Percentiles rank a stretch among this genome's conserved stretches.
These are phyloP conservation scores for Nicotiana attenuata DNA, from an alignment of 257 asterid genomes.

Conservation along the genomic window DNA sequence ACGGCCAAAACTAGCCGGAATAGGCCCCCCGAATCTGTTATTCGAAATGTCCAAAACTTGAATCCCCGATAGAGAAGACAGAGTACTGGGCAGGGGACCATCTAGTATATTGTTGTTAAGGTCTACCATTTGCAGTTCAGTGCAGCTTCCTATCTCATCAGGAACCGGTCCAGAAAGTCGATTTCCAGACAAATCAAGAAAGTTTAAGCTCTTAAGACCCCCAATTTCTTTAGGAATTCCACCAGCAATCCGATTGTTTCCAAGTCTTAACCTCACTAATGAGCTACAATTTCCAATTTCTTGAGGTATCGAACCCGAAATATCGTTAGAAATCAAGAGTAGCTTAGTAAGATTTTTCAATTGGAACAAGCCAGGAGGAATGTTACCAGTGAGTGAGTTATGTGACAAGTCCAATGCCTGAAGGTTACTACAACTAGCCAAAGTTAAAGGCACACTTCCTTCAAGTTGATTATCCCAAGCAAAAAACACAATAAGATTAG, in stretches of 20 bases:
- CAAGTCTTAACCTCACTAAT: constrained; percentile 40
- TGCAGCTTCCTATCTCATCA: constrained; percentile 31
- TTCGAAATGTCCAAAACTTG: constrained; percentile 39
- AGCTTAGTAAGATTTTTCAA: constrained; percentile 42
- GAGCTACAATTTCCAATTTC: constrained; percentile 37
- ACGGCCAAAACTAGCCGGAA: constrained; percentile 34
- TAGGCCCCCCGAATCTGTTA: constrained; percentile 32
- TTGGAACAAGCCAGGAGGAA: constrained; percentile 33
- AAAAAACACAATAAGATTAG: constrained; percentile 36
- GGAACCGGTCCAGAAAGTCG: constrained; percentile 38
- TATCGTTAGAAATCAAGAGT: constrained; percentile 37
- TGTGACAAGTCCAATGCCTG: constrained; percentile 40
- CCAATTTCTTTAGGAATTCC: constrained; percentile 33
- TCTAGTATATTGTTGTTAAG: constrained; percentile 30
- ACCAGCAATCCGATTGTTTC: constrained; percentile 35
- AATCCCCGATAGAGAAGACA: constrained; percentile 36
- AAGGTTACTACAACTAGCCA: constrained; percentile 35
- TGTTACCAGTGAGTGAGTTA: constrained; percentile 42
- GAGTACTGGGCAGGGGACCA: constrained; percentile 30
- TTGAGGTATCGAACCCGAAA: constrained; percentile 35
- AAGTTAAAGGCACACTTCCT: constrained; percentile 39
- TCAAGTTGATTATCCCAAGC: constrained; percentile 48
- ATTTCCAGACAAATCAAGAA: constrained; percentile 40
- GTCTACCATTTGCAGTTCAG: constrained; percentile 39
- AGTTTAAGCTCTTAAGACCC: constrained; percentile 33